phyloP scores from a whole-genome alignment of 2,329 filamentous ascomycete genomes.

The Clarireedia sp. region DNA sequence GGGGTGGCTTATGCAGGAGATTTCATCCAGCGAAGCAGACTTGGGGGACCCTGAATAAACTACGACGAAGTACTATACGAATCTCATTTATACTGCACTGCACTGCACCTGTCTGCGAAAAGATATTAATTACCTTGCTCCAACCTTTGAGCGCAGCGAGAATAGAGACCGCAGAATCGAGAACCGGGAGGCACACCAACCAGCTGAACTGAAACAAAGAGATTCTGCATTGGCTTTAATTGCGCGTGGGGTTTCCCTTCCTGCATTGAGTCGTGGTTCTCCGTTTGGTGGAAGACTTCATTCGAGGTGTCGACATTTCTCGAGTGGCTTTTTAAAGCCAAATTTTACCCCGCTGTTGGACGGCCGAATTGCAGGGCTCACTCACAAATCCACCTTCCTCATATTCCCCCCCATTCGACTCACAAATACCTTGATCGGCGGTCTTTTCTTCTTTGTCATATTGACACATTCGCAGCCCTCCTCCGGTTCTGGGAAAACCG shows the following conservation, averaged over 20 bases:
- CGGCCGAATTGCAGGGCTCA: not conserved
- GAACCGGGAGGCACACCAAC: not conserved
- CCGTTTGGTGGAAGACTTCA: slow-evolving; percentile 1
- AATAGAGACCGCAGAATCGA: not conserved
- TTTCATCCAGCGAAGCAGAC: slow-evolving; percentile 5
- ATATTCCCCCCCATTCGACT: not conserved
- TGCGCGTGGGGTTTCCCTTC: slow-evolving; percentile 3
- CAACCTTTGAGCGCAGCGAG: not conserved
- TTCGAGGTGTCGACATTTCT: not conserved
- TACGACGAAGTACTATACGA: not conserved
- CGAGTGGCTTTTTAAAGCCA: not conserved
- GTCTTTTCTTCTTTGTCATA: not conserved
- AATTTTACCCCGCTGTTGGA: slow-evolving; percentile 5
- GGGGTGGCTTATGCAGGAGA: slow-evolving; percentile 9
- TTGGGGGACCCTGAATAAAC: not conserved
- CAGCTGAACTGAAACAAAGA: slow-evolving; percentile 23
- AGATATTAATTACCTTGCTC: slow-evolving; percentile 1
- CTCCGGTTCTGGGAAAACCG: no score
- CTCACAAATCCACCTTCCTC: not conserved
- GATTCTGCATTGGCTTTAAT: slow-evolving; percentile 4
- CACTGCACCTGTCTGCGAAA: not conserved
- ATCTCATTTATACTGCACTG: not conserved
- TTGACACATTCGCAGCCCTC: not conserved
- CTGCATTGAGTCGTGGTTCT: not conserved
- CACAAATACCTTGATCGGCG: not conserved